phyloP scores from a whole-genome alignment of 495 filamentous ascomycete species.

The Tuber microsphaerosporum region DNA sequence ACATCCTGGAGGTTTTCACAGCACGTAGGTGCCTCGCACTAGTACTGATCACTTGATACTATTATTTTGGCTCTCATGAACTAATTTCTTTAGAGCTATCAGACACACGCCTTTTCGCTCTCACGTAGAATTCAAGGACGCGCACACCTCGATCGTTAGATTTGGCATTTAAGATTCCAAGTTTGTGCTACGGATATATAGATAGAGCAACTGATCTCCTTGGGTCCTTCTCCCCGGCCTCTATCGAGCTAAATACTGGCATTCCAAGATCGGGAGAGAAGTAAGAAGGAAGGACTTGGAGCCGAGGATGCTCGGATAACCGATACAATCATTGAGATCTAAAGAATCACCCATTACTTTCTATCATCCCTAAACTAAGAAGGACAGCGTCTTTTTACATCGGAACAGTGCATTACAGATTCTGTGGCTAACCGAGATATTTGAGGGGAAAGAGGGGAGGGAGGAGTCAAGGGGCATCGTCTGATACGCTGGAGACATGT shows the following conservation, averaged over 20 bases:
- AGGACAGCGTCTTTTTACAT: conserved; percentile 4
- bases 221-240: neutral
- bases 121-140: neutral
- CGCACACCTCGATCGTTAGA: neutral
- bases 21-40: neutral
- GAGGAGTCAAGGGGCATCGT: conserved; percentile 12
- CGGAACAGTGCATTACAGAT: conserved; percentile 7
- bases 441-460: conserved; percentile 12
- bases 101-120: neutral
- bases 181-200: neutral
- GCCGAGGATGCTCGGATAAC: conserved; percentile 26
- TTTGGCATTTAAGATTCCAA: neutral
- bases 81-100: neutral
- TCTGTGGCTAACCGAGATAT: conserved; percentile 18
- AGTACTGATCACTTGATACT: neutral
- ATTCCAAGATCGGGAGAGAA: neutral
- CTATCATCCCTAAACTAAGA: neutral
- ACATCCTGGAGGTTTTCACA: neutral
- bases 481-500: conserved; percentile 37
- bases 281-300: neutral
- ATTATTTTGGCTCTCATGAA: neutral
- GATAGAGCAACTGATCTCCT: neutral
- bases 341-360: neutral
- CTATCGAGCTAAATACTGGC: neutral
- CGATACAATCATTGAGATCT: neutral